Percentiles rank a stretch among this genome's conserved stretches.
Evolutionary conservation across 2,329 filamentous ascomycete genomes (phyloP).

Genomic region (Colletotrichum tamarilloi): DNA sequence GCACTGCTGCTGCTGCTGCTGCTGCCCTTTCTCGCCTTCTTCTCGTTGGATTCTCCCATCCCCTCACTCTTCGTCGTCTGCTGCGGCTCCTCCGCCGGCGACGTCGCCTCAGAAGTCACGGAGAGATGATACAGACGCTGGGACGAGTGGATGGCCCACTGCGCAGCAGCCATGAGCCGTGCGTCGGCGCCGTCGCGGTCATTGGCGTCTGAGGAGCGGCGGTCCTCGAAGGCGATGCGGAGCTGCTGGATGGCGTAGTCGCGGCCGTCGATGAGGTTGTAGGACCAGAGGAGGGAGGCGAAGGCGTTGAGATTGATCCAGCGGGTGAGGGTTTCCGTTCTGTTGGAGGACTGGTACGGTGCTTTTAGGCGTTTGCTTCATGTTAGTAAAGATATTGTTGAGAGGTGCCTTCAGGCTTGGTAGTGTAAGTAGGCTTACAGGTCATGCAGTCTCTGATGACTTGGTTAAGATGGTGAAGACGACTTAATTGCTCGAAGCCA

Average conservation of each 20-base stretch:
- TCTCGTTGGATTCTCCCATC: background rate
- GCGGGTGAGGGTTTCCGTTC: background rate
- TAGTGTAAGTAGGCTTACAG: slow-evolving; percentile 9
- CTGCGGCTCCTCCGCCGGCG: background rate
- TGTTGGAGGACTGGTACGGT: background rate
- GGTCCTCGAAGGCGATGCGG: slow-evolving; percentile 34
- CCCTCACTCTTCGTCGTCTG: too few species aligned
- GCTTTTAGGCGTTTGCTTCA: background rate
- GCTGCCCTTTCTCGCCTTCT: too few species aligned
- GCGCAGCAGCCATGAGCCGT: slow-evolving; percentile 24
- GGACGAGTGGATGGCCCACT: slow-evolving; percentile 31
- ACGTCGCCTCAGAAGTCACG: slow-evolving; percentile 2
- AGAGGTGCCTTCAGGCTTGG: background rate
- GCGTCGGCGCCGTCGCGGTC: slow-evolving; percentile 19
- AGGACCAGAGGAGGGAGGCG: slow-evolving; percentile 34
- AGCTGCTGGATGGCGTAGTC: slow-evolving; percentile 33
- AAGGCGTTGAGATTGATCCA: slow-evolving; percentile 35
- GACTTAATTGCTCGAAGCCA: slow-evolving; percentile 27
- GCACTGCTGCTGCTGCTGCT: background rate
- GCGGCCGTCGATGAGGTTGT: slow-evolving; percentile 32
- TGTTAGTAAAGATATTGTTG: background rate
- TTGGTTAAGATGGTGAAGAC: slow-evolving; percentile 10
- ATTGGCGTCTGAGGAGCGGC: slow-evolving; percentile 9
- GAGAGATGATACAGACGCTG: slow-evolving; percentile 33
- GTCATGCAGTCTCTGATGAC: slow-evolving; percentile 17